Conservation (phyloP, 306 rosid genomes). For the Cicer pinnatifidum region DNA sequence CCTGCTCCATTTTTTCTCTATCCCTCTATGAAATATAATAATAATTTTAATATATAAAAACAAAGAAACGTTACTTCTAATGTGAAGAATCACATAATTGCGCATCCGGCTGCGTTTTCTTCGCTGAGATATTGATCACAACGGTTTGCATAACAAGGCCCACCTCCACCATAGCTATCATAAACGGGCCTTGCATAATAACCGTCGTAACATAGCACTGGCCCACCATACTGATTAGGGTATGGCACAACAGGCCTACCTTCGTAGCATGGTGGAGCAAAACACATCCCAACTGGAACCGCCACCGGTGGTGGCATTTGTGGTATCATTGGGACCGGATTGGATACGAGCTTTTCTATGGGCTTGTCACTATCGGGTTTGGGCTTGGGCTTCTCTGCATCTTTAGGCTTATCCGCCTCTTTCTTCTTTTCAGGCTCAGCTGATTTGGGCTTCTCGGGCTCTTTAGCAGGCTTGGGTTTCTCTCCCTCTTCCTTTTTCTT, state of each 20-base stretch:
- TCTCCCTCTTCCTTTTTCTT: background rate
- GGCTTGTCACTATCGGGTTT: conserved; percentile 22
- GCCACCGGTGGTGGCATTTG: conserved; percentile 40
- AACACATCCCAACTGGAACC: conserved; percentile 44
- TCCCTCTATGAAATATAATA: conserved; percentile 9
- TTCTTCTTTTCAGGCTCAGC: conserved; percentile 6
- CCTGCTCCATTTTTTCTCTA: background rate
- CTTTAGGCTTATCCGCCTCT: conserved; percentile 13
- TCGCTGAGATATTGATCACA: conserved; percentile 60
- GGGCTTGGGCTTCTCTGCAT: conserved; percentile 32
- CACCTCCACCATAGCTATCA: conserved; percentile 63
- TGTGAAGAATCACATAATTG: conserved; percentile 53
- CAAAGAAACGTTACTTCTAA: background rate
- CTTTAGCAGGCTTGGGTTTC: background rate
- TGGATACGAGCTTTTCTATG: conserved; percentile 4
- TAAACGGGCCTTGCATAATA: conserved; percentile 57
- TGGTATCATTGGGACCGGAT: conserved; percentile 11
- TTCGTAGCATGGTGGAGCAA: conserved; percentile 40
- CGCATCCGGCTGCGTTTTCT: conserved; percentile 57
- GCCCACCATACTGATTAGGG: conserved; percentile 41
- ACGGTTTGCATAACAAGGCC: conserved; percentile 46
- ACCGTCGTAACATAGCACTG: conserved; percentile 43
- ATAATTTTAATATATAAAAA: conserved; percentile 29
- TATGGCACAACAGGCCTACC: conserved; percentile 53
- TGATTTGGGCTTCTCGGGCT: conserved; percentile 25